phyloP scores from a whole-genome alignment of 116 monocot genomes.

The Zostera marina region DNA sequence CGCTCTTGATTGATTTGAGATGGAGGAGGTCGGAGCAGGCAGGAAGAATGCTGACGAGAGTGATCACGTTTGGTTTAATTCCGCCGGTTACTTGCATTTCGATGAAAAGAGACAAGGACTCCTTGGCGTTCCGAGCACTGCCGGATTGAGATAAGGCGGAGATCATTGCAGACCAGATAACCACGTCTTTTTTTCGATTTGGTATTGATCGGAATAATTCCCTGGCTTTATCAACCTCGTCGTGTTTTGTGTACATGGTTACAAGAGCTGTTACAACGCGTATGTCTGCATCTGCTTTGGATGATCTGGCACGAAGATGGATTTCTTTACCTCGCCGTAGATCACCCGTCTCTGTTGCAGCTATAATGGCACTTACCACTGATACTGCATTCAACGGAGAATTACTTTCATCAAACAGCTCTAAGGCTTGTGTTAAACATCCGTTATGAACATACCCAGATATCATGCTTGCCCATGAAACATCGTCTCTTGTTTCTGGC shows the following conservation, averaged over 20 bases:
- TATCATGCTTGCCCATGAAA: slow-evolving; percentile 74
- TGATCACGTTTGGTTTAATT: slow-evolving; percentile 33
- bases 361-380: slow-evolving; percentile 44
- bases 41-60: slow-evolving; percentile 44
- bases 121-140: slow-evolving; percentile 4
- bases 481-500: slow-evolving; percentile 25
- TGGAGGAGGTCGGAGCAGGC: slow-evolving; percentile 56
- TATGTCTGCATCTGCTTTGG: slow-evolving; percentile 28
- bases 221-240: slow-evolving; percentile 37
- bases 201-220: slow-evolving; percentile 35
- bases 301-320: slow-evolving; percentile 25
- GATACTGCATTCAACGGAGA: slow-evolving; percentile 37
- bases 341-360: slow-evolving; percentile 57
- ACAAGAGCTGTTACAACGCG: slow-evolving; percentile 35
- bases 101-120: slow-evolving; percentile 31
- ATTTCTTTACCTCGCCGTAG: slow-evolving; percentile 31
- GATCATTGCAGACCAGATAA: slow-evolving; percentile 90
- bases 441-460: slow-evolving; percentile 52
- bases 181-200: slow-evolving; percentile 32
- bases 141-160: slow-evolving; percentile 51
- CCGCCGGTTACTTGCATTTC: slow-evolving; percentile 52
- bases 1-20: slow-evolving; percentile 39
- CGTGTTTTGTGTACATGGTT: slow-evolving; percentile 69
- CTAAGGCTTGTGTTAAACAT: slow-evolving; percentile 32
- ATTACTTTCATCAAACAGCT: slow-evolving; percentile 35